Conservation (phyloP, 2,329 filamentous ascomycete species). For the Helminthosporium solani region DNA sequence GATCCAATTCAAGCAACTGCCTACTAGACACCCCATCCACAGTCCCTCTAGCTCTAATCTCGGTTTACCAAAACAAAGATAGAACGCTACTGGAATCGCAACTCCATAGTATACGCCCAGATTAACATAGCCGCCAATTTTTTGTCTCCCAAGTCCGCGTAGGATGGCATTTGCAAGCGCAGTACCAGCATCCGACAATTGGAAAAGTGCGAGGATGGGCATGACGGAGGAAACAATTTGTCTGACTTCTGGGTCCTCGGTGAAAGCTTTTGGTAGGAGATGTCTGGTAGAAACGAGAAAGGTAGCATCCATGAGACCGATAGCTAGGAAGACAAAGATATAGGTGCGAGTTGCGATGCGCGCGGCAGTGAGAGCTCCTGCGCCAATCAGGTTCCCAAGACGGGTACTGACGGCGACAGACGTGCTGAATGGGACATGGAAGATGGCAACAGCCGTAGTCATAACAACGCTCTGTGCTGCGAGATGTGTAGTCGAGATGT, state of each 20-base stretch:
- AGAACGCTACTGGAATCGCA: slow-evolving; percentile 40
- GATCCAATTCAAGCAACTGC: slow-evolving; percentile 36
- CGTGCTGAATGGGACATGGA: slow-evolving; percentile 41
- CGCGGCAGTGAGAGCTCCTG: slow-evolving; percentile 35
- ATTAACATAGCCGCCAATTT: slow-evolving; percentile 43
- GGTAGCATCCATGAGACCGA: slow-evolving; percentile 37
- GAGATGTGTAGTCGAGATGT: slow-evolving; percentile 75
- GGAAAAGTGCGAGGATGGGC: slow-evolving; percentile 41
- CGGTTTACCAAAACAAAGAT: slow-evolving; percentile 38
- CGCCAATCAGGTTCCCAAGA: slow-evolving; percentile 43
- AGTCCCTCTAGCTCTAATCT: slow-evolving; percentile 39
- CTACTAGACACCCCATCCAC: slow-evolving; percentile 41
- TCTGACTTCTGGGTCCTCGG: slow-evolving; percentile 38
- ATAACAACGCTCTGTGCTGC: slow-evolving; percentile 67
- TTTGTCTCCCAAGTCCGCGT: slow-evolving; percentile 41
- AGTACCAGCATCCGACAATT: slow-evolving; percentile 41
- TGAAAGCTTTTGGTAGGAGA: slow-evolving; percentile 37
- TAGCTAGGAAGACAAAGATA: slow-evolving; percentile 35
- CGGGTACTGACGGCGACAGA: slow-evolving; percentile 43
- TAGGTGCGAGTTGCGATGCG: slow-evolving; percentile 37
- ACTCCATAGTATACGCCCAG: slow-evolving; percentile 42
- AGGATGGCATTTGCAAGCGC: slow-evolving; percentile 42
- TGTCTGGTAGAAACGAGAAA: slow-evolving; percentile 33
- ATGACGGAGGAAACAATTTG: slow-evolving; percentile 35
- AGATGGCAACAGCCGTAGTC: slow-evolving; percentile 40